Evolutionary conservation across 495 filamentous ascomycete species (phyloP).

Genomic region (Hypoxylon cercidicola): DNA sequence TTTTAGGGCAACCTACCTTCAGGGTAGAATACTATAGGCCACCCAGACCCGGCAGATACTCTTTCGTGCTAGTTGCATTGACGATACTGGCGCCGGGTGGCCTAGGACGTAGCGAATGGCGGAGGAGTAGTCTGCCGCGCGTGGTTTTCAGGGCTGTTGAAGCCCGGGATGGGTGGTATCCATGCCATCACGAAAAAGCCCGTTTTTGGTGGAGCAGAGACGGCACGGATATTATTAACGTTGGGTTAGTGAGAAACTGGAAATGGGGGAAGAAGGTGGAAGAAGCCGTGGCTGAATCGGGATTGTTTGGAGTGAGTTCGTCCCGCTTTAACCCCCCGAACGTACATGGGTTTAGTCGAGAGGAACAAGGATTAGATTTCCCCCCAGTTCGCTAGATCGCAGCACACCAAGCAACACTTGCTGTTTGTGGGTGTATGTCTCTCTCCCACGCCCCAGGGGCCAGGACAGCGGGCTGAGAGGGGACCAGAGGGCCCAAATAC

Average conservation of each 20-base stretch:
- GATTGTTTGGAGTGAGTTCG: conserved; percentile 42
- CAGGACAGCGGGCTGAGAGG: conserved; percentile 44
- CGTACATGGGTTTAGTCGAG: background rate
- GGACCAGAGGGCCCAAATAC: conserved; percentile 46
- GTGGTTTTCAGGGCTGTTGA: conserved; percentile 26
- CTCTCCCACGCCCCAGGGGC: conserved; percentile 45
- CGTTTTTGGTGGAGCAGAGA: conserved; percentile 42
- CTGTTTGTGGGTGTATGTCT: conserved; percentile 21
- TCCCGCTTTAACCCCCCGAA: conserved; percentile 40
- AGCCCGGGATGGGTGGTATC: conserved; percentile 19
- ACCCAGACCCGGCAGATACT: conserved; percentile 31
- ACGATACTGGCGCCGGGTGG: conserved; percentile 18
- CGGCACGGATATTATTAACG: conserved; percentile 49
- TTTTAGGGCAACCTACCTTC: conserved; percentile 6
- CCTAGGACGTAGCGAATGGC: conserved; percentile 27
- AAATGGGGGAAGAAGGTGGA: conserved; percentile 25
- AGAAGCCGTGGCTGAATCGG: conserved; percentile 43
- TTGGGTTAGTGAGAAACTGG: conserved; percentile 32
- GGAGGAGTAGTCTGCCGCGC: conserved; percentile 35
- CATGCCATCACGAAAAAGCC: conserved; percentile 32
- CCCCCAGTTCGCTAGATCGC: conserved; percentile 42
- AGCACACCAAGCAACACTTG: conserved; percentile 32
- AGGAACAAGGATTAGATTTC: conserved; percentile 33
- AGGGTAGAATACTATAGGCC: conserved; percentile 20
- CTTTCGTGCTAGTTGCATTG: conserved; percentile 25